phyloP scores from a whole-genome alignment of 2,329 filamentous ascomycete genomes.

The Elsinoe australis region DNA sequence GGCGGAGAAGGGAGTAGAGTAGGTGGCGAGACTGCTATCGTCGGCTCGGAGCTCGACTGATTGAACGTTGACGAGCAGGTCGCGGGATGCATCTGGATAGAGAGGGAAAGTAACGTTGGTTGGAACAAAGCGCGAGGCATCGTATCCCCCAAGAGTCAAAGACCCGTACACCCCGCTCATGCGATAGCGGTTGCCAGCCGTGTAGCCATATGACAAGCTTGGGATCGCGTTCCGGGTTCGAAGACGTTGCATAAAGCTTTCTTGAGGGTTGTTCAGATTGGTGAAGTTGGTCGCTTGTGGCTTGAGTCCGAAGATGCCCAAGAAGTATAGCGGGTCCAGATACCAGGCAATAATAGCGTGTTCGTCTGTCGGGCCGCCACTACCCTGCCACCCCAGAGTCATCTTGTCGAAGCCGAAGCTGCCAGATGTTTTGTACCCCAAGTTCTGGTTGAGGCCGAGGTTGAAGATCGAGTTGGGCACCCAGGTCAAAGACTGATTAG shows the following conservation, averaged over 20 bases:
- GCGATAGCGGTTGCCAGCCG: slow-evolving; percentile 33
- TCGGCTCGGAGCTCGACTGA: slow-evolving; percentile 26
- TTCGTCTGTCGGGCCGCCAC: slow-evolving; percentile 25
- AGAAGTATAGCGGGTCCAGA: slow-evolving; percentile 25
- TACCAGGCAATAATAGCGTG: slow-evolving; percentile 26
- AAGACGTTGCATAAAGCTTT: slow-evolving; percentile 30
- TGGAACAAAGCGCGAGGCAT: slow-evolving; percentile 30
- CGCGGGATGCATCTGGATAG: slow-evolving; percentile 27
- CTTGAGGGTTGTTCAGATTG: slow-evolving; percentile 29
- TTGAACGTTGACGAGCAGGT: slow-evolving; percentile 30
- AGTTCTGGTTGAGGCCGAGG: slow-evolving; percentile 49
- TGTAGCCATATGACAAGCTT: slow-evolving; percentile 33
- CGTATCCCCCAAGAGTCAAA: slow-evolving; percentile 35
- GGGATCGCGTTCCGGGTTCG: slow-evolving; percentile 30
- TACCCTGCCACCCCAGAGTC: slow-evolving; percentile 31
- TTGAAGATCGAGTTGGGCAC: slow-evolving; percentile 52
- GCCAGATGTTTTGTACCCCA: slow-evolving; percentile 37
- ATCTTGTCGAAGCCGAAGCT: slow-evolving; percentile 30
- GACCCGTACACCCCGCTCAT: slow-evolving; percentile 32
- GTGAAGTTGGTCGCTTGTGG: slow-evolving; percentile 33
- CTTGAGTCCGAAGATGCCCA: slow-evolving; percentile 31
- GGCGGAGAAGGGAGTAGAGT: slow-evolving; percentile 31
- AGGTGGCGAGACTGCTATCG: slow-evolving; percentile 17
- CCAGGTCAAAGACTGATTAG: slow-evolving; percentile 52
- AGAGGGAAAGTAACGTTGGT: slow-evolving; percentile 29